Base-by-base conservation (phyloP, 768 basidiomycete species). In the Pseudohyphozyma bogoriensis region DNA sequence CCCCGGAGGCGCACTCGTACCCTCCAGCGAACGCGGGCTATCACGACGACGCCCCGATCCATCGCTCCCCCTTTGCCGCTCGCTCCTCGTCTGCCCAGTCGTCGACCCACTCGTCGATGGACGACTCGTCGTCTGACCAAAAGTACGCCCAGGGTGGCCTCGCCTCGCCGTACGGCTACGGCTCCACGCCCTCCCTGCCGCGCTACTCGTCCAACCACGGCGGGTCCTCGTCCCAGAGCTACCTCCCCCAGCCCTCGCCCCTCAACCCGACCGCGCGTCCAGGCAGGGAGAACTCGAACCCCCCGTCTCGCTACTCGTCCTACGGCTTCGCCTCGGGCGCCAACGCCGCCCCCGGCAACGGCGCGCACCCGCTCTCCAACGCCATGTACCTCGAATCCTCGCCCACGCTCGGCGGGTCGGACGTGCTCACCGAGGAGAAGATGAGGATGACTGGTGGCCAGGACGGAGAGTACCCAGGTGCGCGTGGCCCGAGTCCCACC, bases 331-430 rank as follows among this genome's bases (percentile, higher is more conserved):
- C n/a, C 39, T 3, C 4, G 24, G 31, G 20, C 28, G 28, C 20
- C 9, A 46, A 51, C 29, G 31, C 40, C 32, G 22, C 3, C 11
- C 37, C 45, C 29, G 46, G 46, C 13, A 37, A 59, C 22, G 51
- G 54, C 35, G 51, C 70, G 3, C 70, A 71, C 64, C 70, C 70
- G 35, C 67, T 71, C 42, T 65, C 65, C 12, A 68, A 71, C 63
- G 61, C 67, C 51, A 60, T 68, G 55, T 68, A 68, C 62, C 59
- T 62, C 40, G 70, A 71, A 49, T 62, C 59, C 18, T 63, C 60
- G 13, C 70, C 70, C 13, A 69, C 70, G 13, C 64, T 71, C 49
- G 66, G 63, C 11, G 70, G 67, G n/a, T 64, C 62, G 16, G 63
- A 63, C n/a, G 51, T 52, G 24, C 51, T 58, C 40, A 58, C 31